Evolutionary conservation across 257 asterid species (phyloP).

Genomic region (Solanum tarapatanum): DNA sequence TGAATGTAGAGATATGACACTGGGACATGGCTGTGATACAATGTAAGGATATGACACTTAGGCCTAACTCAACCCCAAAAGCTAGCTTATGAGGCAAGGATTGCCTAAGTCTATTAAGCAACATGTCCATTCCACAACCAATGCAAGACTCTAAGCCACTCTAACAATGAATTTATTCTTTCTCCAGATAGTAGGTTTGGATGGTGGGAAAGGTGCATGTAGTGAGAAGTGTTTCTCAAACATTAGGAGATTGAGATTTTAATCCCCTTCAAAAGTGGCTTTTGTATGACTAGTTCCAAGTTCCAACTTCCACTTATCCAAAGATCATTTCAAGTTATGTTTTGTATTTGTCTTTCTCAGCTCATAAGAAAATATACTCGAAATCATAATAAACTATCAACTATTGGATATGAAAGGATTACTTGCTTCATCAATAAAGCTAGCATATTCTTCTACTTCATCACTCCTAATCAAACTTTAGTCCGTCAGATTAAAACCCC

Average conservation of each 20-base stretch:
- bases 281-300: neutral
- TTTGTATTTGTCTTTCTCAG: neutral
- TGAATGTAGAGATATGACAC: neutral
- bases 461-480: neutral
- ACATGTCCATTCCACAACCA: neutral
- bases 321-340: neutral
- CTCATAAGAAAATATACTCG: neutral
- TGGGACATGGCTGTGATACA: neutral
- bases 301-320: neutral
- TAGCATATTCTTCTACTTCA: neutral
- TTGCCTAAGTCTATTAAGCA: neutral
- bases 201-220: neutral
- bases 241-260: neutral
- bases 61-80: neutral
- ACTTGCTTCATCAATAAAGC: neutral
- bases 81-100: neutral
- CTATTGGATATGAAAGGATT: neutral
- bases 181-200: neutral
- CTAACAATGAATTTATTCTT: neutral
- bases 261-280: neutral
- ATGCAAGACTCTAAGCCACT: neutral
- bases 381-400: neutral
- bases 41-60: neutral
- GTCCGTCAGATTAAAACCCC: neutral
- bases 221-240: neutral